Base-by-base conservation (phyloP, 1,284 basidiomycete species). In the Macrocystidia cucumis region DNA sequence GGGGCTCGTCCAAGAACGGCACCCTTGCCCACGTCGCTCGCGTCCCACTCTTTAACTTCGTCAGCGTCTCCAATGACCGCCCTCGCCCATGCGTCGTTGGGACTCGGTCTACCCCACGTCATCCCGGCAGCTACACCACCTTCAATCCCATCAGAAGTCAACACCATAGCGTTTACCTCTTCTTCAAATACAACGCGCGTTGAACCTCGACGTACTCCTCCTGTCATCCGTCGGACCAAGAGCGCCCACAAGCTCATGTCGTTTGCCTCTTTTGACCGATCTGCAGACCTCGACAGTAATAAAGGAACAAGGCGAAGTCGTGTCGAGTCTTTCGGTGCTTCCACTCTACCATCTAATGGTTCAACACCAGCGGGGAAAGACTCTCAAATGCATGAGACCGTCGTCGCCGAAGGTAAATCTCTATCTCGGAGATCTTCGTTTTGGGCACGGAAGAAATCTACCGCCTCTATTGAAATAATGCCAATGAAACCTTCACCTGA, bases 51-150 rank as follows among this genome's bases (percentile, higher is more conserved):
- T 30, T 52, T 49, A 21, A 40, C 43, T 32, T 37, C 52, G 20
- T 34, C 46, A 13, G 47, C 46, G 8, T 59, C 59, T 30, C 60
- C 74, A 5, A 64, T 72, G 17, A 45, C 62, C 12, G 65, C 63
- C 22, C 60, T 77, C 13, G 74, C 72, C 20, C 74, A 74, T 28
- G 69, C 77, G n/a, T 61, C 70, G 2, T 50, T 79, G 24, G 76
- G 74, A 2, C 51, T 80, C 11, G 73, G 75, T 24, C 56, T 79
- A 20, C 67, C 73, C 21, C 71, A 69, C 49, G 60, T 67, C 29
- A 61, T 72, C 41, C 66, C 73, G 11, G 55, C 51, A 28, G 48
- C 59, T 28, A 62, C 74, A 16, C 45, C 65, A 3, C 64, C 70
- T 13, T 58, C 62, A 7, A 55, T 59, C 14, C 47, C 61, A 8